Evolutionary conservation across 2,329 filamentous ascomycete genomes (phyloP), one percentile per base, ranked within the genome.

Genomic region (Juglanconis oblonga): DNA sequence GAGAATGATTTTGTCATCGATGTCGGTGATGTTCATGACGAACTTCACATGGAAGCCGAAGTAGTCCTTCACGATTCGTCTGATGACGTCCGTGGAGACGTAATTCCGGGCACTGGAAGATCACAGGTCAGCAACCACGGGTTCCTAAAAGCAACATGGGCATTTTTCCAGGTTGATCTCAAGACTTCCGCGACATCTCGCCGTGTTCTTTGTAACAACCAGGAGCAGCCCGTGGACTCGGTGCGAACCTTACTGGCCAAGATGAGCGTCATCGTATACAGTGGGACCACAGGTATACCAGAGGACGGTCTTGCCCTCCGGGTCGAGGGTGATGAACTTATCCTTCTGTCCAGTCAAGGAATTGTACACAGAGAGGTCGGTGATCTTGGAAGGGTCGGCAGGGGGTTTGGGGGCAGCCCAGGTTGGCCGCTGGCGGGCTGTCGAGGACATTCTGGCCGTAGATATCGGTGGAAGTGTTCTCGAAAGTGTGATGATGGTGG

Each of bases 231-330:
- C 24, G 24, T 24, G 24, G 24, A 24, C 24, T 24, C 24, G 24
- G 1, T 5, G 11, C 5, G 31, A 14, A 11, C 40, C 51, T 44
- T 42, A 53, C 51, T 92, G 89, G 51, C 89, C 89, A 66, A 94
- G 75, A 78, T 94, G 91, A 64, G 88, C 84, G 76, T 92, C 88
- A 72, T 93, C 90, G 72, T 93, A 93, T 47, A 90, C 87, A 3
- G 92, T 97, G 60, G 92, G 92, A 17, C 92, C 92, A 77, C 92
- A 97, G 66, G 88, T 89, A 74, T 96, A 96, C 91, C 92, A 96
- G 5, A 86, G 87, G 33, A 96, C 84, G 10, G 58, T 57, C 70
- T 88, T 87, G 32, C 86, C 83, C 8, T 81, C 78, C 14, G 64
- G 58, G 70, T 93, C 86, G 52, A 90, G 58, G 13, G 58, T 45